Evolutionary conservation across 495 filamentous ascomycete species (phyloP).

Genomic region (Pyronema omphalodes): DNA sequence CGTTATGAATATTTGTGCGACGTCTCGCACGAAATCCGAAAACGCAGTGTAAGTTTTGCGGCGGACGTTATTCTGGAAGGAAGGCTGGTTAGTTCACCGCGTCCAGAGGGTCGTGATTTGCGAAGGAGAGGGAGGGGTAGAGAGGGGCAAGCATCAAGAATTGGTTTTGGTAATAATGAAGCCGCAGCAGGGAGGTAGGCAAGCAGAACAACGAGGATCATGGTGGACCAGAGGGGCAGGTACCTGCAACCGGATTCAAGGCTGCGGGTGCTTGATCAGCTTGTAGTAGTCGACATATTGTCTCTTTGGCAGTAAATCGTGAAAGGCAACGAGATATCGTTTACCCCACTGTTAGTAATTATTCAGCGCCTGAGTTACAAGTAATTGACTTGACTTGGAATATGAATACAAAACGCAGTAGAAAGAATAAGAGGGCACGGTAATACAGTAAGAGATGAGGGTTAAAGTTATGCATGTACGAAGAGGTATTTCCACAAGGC

Average conservation of each 20-base stretch:
- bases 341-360: background rate
- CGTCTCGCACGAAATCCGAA: conserved; percentile 71
- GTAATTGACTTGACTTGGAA: too few species aligned
- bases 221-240: background rate
- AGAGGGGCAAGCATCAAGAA: too few species aligned
- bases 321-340: conserved; percentile 21
- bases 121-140: too few species aligned
- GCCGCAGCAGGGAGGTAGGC: too few species aligned
- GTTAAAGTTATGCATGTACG: too few species aligned
- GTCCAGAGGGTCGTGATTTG: too few species aligned
- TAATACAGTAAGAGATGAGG: too few species aligned
- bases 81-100: background rate
- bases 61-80: conserved; percentile 44
- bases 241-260: conserved; percentile 22
- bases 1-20: conserved; percentile 86
- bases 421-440: too few species aligned
- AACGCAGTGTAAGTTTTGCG: conserved; percentile 60
- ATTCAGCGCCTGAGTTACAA: background rate
- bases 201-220: background rate
- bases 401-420: too few species aligned
- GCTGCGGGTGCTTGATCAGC: conserved; percentile 45
- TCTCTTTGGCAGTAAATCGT: conserved; percentile 39
- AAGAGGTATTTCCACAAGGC: too few species aligned
- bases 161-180: too few species aligned
- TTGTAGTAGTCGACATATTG: conserved; percentile 58